Evolutionary conservation across 2,329 filamentous ascomycete genomes (phyloP).

Genomic region (Penicillium sclerotigenum): DNA sequence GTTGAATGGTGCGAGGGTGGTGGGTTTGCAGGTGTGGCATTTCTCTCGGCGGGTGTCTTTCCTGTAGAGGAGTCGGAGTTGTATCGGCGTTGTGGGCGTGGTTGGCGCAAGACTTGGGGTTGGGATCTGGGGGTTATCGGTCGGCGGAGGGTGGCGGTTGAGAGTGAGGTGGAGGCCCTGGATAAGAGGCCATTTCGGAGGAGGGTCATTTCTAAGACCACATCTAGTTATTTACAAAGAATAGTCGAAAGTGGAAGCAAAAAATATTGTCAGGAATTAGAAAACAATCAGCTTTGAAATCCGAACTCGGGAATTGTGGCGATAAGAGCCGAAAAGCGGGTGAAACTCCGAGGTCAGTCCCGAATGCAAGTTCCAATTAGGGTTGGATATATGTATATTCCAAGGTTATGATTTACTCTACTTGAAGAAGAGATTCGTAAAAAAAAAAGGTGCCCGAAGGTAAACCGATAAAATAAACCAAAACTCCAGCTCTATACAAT

Average conservation of each 20-base stretch:
- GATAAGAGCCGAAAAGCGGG: conserved; percentile 9
- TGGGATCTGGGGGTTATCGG: conserved; percentile 11
- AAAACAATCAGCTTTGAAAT: not conserved
- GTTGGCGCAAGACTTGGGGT: conserved; percentile 14
- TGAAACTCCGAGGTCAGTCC: not conserved
- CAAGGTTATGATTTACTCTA: not conserved
- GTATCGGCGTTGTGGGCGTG: conserved; percentile 19
- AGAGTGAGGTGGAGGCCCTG: conserved; percentile 8
- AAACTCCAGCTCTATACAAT: conserved; percentile 2
- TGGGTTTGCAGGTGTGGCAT: not conserved
- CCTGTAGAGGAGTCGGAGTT: conserved; percentile 8
- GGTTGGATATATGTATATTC: too few relatives aligned
- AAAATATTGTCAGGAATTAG: not conserved
- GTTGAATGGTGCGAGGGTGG: not conserved
- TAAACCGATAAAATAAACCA: not conserved
- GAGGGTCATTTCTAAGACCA: conserved; percentile 16
- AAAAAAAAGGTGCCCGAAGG: not conserved
- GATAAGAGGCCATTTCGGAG: conserved; percentile 14
- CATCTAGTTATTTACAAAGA: not conserved
- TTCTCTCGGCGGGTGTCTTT: not conserved
- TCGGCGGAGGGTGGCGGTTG: conserved; percentile 5
- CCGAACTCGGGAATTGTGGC: conserved; percentile 1
- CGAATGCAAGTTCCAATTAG: not conserved
- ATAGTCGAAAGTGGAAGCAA: not conserved
- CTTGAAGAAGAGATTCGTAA: not conserved